These are phyloP conservation scores for Elsinoe australis DNA, from an alignment of 2,329 filamentous ascomycete genomes.

Conservation along the genomic window DNA sequence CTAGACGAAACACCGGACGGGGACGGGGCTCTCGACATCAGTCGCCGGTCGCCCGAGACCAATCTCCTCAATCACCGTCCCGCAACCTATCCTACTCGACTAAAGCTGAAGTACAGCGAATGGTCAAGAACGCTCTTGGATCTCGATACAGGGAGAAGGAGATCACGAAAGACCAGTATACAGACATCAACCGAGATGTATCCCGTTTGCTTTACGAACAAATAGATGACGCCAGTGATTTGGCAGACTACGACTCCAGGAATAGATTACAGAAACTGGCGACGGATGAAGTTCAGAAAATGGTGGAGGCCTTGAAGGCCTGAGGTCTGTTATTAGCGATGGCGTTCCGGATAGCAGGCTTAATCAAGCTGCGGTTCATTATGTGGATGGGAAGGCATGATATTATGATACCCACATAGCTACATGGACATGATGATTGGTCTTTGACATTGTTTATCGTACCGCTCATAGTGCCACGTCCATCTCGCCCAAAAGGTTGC, in stretches of 20 bases:
- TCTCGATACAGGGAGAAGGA: slow-evolving; percentile 73
- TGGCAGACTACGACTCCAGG: slow-evolving; percentile 57
- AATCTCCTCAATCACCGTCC: slow-evolving; percentile 27
- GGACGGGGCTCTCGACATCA: slow-evolving; percentile 45
- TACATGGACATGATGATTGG: neutral
- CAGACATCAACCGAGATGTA: slow-evolving; percentile 80
- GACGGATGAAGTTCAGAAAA: slow-evolving; percentile 67
- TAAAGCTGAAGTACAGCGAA: slow-evolving; percentile 80
- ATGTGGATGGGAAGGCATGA: neutral
- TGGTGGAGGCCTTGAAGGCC: slow-evolving; percentile 41
- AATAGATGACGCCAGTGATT: slow-evolving; percentile 45
- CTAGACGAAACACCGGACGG: slow-evolving; percentile 25
- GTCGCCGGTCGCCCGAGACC: slow-evolving; percentile 56
- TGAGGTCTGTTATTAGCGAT: slow-evolving; percentile 13
- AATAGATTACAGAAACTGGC: slow-evolving; percentile 70
- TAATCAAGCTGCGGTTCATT: neutral
- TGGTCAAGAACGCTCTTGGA: slow-evolving; percentile 75
- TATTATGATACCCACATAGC: slow-evolving; percentile 8
- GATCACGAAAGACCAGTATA: slow-evolving; percentile 83
- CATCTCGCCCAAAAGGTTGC: too few relatives aligned
- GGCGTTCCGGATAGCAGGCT: slow-evolving; percentile 13
- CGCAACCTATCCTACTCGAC: slow-evolving; percentile 63
- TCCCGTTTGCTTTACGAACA: slow-evolving; percentile 78
- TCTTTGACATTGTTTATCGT: too few relatives aligned
- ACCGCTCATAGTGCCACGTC: too few relatives aligned